Evolutionary conservation across 352 stramenopile genomes (phyloP), one percentile per base, ranked within the genome.

Genomic region (Aphanomyces stellatus): DNA sequence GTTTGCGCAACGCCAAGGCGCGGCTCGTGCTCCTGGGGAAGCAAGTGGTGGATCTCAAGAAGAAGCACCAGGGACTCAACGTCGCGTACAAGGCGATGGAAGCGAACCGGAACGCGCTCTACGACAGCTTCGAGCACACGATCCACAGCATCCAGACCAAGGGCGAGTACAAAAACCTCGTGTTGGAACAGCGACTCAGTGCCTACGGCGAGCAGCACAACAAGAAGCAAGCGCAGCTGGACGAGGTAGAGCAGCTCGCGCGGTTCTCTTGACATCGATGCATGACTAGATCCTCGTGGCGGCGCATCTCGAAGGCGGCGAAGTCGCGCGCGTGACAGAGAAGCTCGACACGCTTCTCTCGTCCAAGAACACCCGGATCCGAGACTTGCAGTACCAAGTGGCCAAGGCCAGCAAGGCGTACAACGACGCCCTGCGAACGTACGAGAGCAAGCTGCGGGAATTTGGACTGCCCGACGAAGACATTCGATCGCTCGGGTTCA

Each of bases 111-210:
- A 93, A 97, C 53, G 74, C 85, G 37, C 76, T 98, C 6, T 96
- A 97, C 73, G 85, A 95, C 72, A 88, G 77, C 0, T 97, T 98
- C 60, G 88, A 97, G 71, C 77, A 91, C 51, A 87, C 87, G 0
- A 82, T 98, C 17, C 76, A 88, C 65, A 91, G 81, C 17, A 85
- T 97, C 22, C 88, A 96, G 75, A 88, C 92, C 71, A 94, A 96
- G 53, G 78, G 85, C 34, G 90, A 98, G 69, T 94, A 91, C 74
- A 90, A 95, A 65, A 97, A 96, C 74, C 74, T 95, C 25, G 79
- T 93, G 10, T 66, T 94, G 28, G 88, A 97, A 71, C 87, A 97
- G 62, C 82, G 85, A 5, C 72, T 97, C 10, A 62, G 77, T 11
- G 74, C 72, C 4, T 89, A 92, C 76, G 79, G 85, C 51, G 76